A percentile compares a stretch with the other conserved stretches of the same genome.
These are phyloP conservation scores for Xylariales sp. DNA, from an alignment of 2,329 filamentous ascomycete genomes.

Conservation along the genomic window DNA sequence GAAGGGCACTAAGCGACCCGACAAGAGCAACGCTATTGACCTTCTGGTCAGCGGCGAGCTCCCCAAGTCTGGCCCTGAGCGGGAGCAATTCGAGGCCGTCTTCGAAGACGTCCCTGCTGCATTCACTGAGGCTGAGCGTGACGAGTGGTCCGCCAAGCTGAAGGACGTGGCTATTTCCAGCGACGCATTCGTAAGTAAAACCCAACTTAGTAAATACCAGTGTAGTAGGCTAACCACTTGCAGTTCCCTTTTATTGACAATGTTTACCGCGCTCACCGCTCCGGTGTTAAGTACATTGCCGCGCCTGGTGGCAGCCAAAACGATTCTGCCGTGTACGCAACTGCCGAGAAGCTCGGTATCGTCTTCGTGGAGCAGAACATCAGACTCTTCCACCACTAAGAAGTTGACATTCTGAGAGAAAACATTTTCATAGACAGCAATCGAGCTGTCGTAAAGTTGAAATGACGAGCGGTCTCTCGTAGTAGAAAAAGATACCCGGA, in stretches of 20 bases:
- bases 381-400: constrained; percentile 90
- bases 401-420: neutral
- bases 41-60: constrained; percentile 88
- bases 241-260: constrained; percentile 99
- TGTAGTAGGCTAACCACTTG: constrained; percentile 4
- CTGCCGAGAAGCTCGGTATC: constrained; percentile 86
- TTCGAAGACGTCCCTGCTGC: constrained; percentile 84
- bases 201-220: too few species aligned
- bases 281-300: constrained; percentile 92
- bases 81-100: constrained; percentile 78
- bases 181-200: constrained; percentile 85
- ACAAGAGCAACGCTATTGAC: constrained; percentile 98
- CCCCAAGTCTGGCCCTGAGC: constrained; percentile 77
- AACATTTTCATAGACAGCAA: neutral
- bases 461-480: neutral
- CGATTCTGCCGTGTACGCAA: constrained; percentile 76
- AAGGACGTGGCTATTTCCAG: constrained; percentile 81
- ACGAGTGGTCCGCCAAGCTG: constrained; percentile 80
- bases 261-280: constrained; percentile 83
- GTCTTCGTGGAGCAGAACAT: constrained; percentile 94
- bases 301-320: constrained; percentile 89
- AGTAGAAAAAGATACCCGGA: constrained; percentile 4
- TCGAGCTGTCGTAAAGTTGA: neutral
- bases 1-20: constrained; percentile 91
- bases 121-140: constrained; percentile 81